Percentiles rank a stretch among this genome's conserved stretches.
These are phyloP conservation scores for Przewalskia tangutica DNA, from an alignment of 257 asterid species.

Conservation along the genomic window DNA sequence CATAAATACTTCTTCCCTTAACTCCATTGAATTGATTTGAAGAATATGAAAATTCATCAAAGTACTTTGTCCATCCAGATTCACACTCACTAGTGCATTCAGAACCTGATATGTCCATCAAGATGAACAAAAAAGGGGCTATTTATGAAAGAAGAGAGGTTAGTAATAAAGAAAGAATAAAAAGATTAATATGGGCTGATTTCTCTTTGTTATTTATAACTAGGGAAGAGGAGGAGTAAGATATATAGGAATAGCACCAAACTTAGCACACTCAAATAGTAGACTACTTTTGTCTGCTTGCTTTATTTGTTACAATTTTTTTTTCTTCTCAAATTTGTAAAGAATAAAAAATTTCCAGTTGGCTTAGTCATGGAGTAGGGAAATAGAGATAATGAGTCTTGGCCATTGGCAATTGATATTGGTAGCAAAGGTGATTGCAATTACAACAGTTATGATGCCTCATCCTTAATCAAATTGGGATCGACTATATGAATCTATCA, in stretches of 20 bases:
- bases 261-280: slow-evolving; percentile 36
- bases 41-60: slow-evolving; percentile 55
- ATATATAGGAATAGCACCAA: slow-evolving; percentile 18
- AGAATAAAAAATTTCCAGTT: slow-evolving; percentile 72
- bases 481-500: not conserved
- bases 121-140: not conserved
- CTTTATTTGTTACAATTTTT: slow-evolving; percentile 21
- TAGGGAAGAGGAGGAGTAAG: slow-evolving; percentile 5
- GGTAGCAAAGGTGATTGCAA: slow-evolving; percentile 11
- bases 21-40: slow-evolving; percentile 18
- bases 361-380: slow-evolving; percentile 16
- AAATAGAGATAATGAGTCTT: slow-evolving; percentile 1
- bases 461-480: not conserved
- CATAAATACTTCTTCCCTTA: not conserved
- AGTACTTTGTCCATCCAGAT: slow-evolving; percentile 90
- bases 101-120: slow-evolving; percentile 55
- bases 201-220: slow-evolving; percentile 12
- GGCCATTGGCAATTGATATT: slow-evolving; percentile 21
- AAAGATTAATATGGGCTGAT: not conserved
- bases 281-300: slow-evolving; percentile 47
- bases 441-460: not conserved
- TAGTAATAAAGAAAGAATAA: not conserved
- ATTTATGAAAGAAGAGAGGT: slow-evolving; percentile 4
- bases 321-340: slow-evolving; percentile 21
- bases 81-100: slow-evolving; percentile 71